Conservation (phyloP, 2,329 filamentous ascomycete genomes). For the Tolypocladium ovalisporum region DNA sequence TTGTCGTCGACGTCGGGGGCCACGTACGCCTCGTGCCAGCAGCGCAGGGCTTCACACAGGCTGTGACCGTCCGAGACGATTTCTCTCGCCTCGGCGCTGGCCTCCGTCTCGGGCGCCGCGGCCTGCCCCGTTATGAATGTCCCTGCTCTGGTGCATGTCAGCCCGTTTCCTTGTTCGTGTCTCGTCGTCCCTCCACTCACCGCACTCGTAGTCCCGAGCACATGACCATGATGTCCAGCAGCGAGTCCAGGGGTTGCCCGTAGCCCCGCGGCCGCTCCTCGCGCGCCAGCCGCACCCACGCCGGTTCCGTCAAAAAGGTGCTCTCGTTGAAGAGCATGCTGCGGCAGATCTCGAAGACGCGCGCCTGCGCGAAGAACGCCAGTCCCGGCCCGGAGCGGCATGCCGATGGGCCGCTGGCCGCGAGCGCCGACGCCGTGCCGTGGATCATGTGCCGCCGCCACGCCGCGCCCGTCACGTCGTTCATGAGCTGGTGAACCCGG, state of each 20-base stretch:
- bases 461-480: constrained; percentile 2
- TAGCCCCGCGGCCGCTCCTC: neutral
- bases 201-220: constrained; percentile 19
- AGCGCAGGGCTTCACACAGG: neutral
- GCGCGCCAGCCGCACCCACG: constrained; percentile 9
- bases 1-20: neutral
- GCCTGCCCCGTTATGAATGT: neutral
- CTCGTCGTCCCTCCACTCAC: constrained; percentile 6
- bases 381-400: neutral
- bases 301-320: constrained; percentile 7
- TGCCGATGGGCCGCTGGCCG: constrained; percentile 1
- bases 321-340: constrained; percentile 18
- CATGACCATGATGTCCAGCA: constrained; percentile 18
- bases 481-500: neutral
- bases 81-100: neutral
- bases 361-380: constrained; percentile 8
- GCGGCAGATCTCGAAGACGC: constrained; percentile 20
- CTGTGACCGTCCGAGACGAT: neutral
- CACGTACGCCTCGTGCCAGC: neutral
- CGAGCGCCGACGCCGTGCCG: constrained; percentile 1
- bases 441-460: constrained; percentile 5
- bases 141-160: neutral
- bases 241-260: constrained; percentile 8
- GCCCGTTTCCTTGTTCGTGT: neutral
- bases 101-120: neutral